Evolutionary conservation across 495 filamentous ascomycete species (phyloP), one percentile per base, ranked within the genome.

Genomic region (Elaphomyces granulatus): DNA sequence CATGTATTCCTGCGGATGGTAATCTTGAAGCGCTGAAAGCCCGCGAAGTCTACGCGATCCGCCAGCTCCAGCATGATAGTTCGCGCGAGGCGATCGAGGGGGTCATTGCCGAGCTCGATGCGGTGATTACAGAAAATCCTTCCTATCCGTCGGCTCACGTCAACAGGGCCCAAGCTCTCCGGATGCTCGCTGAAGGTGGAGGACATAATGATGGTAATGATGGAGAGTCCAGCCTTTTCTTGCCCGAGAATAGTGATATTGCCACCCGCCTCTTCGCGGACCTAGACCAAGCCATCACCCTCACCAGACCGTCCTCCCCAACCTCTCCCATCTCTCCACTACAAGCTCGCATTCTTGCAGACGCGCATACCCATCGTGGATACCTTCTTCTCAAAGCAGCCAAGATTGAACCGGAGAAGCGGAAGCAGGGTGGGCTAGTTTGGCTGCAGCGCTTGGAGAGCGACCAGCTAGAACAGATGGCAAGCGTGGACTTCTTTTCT

Each of bases 281-380:
- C 42, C 70, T 92, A 2, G 63, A 71, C 3, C 51, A 53, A n/a
- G 77, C 81, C n/a, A 83, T 92, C 21, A 41, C 49, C 1, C 61
- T 85, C n/a, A 67, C 81, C 2, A 70, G 75, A 0, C 78, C 81
- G 0, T 45, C 45, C 2, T 66, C 57, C 2, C 60, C 68, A 0
- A 57, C 53, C 3, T 61, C 66, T 6, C 50, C 69, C 2, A 57
- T 87, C 7, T 83, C 79, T 1, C 53, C 71, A 1, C 56, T 65
- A 10, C 72, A 76, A 36, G 77, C 74, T 0, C 71, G 70, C 15
- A 64, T 82, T 0, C 62, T 94, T 9, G 71, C 77, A 0, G 70
- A 77, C 43, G 75, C 80, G 4, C 75, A 87, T 43, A 87, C 81
- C 4, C 85, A 92, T 49, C 69, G 82, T 19, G 86, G 75, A 0